Conservation (phyloP, 23 red algal genomes). For the Gracilariopsis chorda region DNA sequence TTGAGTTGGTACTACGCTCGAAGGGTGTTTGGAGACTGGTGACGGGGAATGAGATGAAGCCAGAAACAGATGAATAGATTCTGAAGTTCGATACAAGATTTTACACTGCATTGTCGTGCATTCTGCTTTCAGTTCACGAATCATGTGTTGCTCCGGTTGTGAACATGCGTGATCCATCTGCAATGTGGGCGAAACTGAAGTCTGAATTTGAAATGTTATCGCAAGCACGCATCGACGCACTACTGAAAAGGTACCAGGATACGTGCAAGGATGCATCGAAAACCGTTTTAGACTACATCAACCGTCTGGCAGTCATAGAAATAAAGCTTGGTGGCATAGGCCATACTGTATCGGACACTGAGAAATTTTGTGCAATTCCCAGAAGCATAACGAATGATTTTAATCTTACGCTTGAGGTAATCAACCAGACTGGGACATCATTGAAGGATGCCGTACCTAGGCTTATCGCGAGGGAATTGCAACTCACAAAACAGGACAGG, state of each 20-base stretch:
- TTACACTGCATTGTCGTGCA: not conserved
- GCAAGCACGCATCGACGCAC: not conserved
- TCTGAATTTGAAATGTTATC: not conserved
- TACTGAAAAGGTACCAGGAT: not conserved
- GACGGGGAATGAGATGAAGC: no score
- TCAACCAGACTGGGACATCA: not conserved
- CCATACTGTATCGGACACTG: not conserved
- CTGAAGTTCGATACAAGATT: no score
- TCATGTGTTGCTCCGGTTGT: not conserved
- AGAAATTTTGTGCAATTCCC: not conserved
- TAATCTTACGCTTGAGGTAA: not conserved
- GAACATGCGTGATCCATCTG: not conserved
- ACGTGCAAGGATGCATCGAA: not conserved
- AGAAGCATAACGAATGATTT: not conserved
- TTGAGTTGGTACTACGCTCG: no score
- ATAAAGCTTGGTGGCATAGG: not conserved
- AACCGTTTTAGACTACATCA: constrained; percentile 10
- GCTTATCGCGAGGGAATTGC: not conserved
- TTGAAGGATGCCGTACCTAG: not conserved
- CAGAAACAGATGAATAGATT: no score
- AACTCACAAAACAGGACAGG: not conserved
- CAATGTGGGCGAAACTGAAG: not conserved
- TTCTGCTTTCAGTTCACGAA: not conserved
- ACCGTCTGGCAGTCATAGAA: not conserved
- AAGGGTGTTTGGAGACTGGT: no score